Conservation (phyloP, 2,329 filamentous ascomycete genomes). For the Nemania abortiva region DNA sequence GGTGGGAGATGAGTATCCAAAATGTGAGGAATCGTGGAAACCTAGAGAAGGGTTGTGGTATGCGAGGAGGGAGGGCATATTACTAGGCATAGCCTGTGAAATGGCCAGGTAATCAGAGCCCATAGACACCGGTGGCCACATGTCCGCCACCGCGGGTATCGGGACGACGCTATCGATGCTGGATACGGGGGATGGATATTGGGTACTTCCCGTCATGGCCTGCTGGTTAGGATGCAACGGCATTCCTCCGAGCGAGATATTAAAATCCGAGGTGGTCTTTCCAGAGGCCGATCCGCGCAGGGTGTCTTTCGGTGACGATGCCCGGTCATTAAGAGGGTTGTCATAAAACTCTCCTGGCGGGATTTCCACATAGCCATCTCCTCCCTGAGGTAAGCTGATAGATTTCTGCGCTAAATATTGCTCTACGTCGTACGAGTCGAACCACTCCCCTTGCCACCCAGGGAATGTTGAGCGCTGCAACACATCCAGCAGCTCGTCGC, state of each 20-base stretch:
- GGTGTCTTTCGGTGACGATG: slow-evolving; percentile 15
- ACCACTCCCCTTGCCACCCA: slow-evolving; percentile 80
- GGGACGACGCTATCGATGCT: slow-evolving; percentile 32
- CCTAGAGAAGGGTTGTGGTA: slow-evolving; percentile 21
- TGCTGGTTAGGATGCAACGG: slow-evolving; percentile 19
- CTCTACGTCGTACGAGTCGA: slow-evolving; percentile 82
- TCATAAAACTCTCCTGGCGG: slow-evolving; percentile 58
- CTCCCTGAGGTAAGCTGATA: slow-evolving; percentile 74
- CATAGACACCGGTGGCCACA: slow-evolving; percentile 25
- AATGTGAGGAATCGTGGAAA: slow-evolving; percentile 20
- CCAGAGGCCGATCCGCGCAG: slow-evolving; percentile 2
- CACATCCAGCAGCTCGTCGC: slow-evolving; percentile 59
- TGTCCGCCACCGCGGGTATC: slow-evolving; percentile 24
- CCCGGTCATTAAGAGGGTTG: slow-evolving; percentile 17
- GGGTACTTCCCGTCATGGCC: slow-evolving; percentile 3
- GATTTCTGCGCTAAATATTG: slow-evolving; percentile 75
- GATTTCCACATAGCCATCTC: slow-evolving; percentile 71
- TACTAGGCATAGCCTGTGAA: slow-evolving; percentile 18
- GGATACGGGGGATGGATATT: slow-evolving; percentile 33
- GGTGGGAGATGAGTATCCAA: slow-evolving; percentile 21
- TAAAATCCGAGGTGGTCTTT: slow-evolving; percentile 6
- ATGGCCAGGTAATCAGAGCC: slow-evolving; percentile 21
- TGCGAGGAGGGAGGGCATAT: slow-evolving; percentile 26
- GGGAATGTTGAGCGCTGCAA: slow-evolving; percentile 66
- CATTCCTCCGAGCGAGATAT: neutral